phyloP scores from a whole-genome alignment of 225 moss, liverwort and hornwort genomes.

The Lunularia cruciata region DNA sequence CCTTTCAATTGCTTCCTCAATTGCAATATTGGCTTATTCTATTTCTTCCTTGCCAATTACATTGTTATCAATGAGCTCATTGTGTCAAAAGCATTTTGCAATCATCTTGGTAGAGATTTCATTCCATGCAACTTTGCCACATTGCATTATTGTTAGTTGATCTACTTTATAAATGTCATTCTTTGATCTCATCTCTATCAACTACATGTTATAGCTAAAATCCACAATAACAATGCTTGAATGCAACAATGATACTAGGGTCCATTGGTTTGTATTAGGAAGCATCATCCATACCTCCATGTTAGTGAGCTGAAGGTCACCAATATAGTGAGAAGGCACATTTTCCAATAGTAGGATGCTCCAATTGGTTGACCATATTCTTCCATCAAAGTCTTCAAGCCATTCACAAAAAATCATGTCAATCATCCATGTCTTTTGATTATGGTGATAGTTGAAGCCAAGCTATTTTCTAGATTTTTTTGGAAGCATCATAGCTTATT shows the following conservation, averaged over 20 bases:
- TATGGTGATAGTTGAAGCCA: no score
- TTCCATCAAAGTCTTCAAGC: not conserved
- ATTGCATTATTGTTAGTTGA: slow-evolving; percentile 15
- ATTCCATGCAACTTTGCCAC: slow-evolving; percentile 14
- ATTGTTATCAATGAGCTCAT: not conserved
- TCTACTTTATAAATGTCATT: slow-evolving; percentile 13
- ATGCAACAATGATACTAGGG: slow-evolving; percentile 13
- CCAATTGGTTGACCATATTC: not conserved
- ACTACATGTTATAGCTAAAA: slow-evolving; percentile 15
- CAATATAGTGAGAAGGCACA: not conserved
- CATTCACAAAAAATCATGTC: not conserved
- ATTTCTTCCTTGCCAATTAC: no score
- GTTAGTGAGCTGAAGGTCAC: not conserved
- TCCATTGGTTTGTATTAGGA: slow-evolving; percentile 9
- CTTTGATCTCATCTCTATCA: slow-evolving; percentile 7
- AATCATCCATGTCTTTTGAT: slow-evolving; percentile 6
- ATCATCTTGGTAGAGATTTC: not conserved
- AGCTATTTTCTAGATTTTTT: no score
- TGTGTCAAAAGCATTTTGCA: slow-evolving; percentile 14
- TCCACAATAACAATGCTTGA: slow-evolving; percentile 11
- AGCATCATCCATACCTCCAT: slow-evolving; percentile 8
- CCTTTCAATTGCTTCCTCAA: no score
- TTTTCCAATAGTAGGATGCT: not conserved
- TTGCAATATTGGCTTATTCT: no score
- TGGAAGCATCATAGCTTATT: no score